phyloP scores from a whole-genome alignment of 768 basidiomycete genomes.

The Pleurotus tuber-regium region DNA sequence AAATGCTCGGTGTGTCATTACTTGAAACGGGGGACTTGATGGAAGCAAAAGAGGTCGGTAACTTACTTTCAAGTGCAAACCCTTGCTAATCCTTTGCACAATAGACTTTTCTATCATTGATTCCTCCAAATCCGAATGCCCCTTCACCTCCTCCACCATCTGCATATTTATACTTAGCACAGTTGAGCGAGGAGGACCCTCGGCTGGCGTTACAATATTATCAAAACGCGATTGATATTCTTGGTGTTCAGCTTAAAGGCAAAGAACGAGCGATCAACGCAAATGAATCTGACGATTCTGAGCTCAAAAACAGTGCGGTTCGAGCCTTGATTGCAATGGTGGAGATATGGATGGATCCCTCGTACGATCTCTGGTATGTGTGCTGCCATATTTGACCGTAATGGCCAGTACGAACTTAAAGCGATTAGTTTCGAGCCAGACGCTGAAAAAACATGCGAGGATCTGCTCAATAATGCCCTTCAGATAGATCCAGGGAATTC shows the following conservation, averaged over 20 bases:
- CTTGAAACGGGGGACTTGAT: conserved; percentile 80
- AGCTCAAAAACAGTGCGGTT: conserved; percentile 66
- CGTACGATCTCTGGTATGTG: conserved; percentile 80
- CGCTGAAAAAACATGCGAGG: conserved; percentile 81
- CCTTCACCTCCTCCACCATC: conserved; percentile 68
- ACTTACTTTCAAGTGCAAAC: conserved; percentile 2
- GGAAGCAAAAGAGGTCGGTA: conserved; percentile 61
- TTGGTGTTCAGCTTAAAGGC: conserved; percentile 69
- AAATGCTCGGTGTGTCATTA: conserved; percentile 77
- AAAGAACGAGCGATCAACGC: conserved; percentile 54
- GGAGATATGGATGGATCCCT: conserved; percentile 95
- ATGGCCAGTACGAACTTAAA: conserved; percentile 1
- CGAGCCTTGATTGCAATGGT: conserved; percentile 85
- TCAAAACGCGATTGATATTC: conserved; percentile 73
- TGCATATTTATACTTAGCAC: conserved; percentile 87
- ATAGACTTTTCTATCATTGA: conserved; percentile 60
- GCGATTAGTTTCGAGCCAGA: conserved; percentile 68
- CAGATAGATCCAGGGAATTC: conserved; percentile 70
- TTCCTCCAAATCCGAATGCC: conserved; percentile 61
- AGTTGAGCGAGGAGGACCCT: conserved; percentile 77
- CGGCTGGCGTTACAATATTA: conserved; percentile 72
- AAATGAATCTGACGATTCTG: conserved; percentile 46
- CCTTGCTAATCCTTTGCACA: conserved; percentile 8
- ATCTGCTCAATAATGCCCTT: conserved; percentile 70
- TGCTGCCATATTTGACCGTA: background rate